Base-by-base conservation (phyloP, 345 rosid species). In the Gossypioides kirkii region DNA sequence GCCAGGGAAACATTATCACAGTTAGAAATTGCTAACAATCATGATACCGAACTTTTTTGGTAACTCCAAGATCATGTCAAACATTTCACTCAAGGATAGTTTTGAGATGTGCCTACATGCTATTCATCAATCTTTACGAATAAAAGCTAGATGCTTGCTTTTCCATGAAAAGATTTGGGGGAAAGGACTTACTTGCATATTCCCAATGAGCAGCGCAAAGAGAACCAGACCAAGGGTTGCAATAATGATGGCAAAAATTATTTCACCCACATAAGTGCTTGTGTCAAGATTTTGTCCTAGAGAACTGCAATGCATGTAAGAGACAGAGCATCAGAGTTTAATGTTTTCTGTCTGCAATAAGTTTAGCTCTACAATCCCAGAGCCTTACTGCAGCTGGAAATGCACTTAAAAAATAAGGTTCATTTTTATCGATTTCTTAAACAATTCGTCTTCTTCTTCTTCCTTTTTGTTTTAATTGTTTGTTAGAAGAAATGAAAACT, bases 131-230 rank as follows among this genome's bases (percentile, higher is more conserved):
- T 17, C 52, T 6, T 64, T 22, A 42, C 12, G 2, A 18, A 64
- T 20, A 22, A 46, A 62, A 62, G 46, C 47, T 38, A 36, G 66
- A 61, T 54, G 23, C 47, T 17, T 62, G 41, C 43, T 18, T 38
- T 10, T 63, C 11, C 68, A 18, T 41, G 10, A n/a, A 6, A 52
- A 52, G 55, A n/a, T 18, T n/a, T 53, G 3, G 58, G 49, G 6
- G 23, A 38, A 47, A 61, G 55, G 26, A 52, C 89, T 84, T 78
- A 90, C 98, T 76, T 90, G 96, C 98, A 90, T 90, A 77, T 94
- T 94, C 49, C 98, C 98, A 72, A 94, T 94, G 47, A 94, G 97
- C 86, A 94, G 79, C 16, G 90, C 95, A 70, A 94, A 94, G 61
- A 94, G 90, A 70, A 94, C 98, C 63, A 94, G 89, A 5, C 97